These are phyloP conservation scores for Sugiyamaella grinbergsii DNA, from an alignment of 1,139 yeast genomes.

Conservation along the genomic window DNA sequence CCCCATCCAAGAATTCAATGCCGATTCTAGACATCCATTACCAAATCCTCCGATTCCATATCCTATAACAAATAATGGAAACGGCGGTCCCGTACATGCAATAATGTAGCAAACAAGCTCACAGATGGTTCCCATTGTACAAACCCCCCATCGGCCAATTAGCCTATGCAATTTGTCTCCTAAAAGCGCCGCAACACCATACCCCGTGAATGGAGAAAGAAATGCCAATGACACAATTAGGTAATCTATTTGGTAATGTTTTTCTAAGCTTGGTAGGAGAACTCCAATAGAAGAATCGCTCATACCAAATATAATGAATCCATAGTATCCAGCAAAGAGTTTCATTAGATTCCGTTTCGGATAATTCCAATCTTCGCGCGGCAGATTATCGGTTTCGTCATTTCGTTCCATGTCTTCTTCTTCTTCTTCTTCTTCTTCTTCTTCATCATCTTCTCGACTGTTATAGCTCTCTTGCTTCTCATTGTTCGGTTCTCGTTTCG, in stretches of 20 bases:
- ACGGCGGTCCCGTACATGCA: constrained; percentile 48
- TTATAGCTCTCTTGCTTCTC: background rate
- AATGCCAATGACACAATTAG: constrained; percentile 37
- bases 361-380: constrained; percentile 32
- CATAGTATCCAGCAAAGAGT: constrained; percentile 32
- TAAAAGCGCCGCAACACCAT: constrained; percentile 43
- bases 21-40: constrained; percentile 56
- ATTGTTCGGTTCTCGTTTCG: background rate
- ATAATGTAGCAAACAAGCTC: constrained; percentile 48
- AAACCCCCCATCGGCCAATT: constrained; percentile 48
- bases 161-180: constrained; percentile 44
- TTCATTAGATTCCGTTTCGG: constrained; percentile 31
- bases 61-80: constrained; percentile 50
- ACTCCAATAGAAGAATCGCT: constrained; percentile 38
- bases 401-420: no score
- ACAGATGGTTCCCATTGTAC: constrained; percentile 45
- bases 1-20: constrained; percentile 59
- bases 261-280: constrained; percentile 36
- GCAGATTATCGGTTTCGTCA: no score
- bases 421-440: background rate
- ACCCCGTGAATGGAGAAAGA: constrained; percentile 42
- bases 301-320: constrained; percentile 39
- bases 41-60: constrained; percentile 65
- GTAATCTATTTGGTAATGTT: constrained; percentile 34
- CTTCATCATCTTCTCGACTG: background rate